Conservation (phyloP, 148 eudicot genomes). For the Oxyria digyna region DNA sequence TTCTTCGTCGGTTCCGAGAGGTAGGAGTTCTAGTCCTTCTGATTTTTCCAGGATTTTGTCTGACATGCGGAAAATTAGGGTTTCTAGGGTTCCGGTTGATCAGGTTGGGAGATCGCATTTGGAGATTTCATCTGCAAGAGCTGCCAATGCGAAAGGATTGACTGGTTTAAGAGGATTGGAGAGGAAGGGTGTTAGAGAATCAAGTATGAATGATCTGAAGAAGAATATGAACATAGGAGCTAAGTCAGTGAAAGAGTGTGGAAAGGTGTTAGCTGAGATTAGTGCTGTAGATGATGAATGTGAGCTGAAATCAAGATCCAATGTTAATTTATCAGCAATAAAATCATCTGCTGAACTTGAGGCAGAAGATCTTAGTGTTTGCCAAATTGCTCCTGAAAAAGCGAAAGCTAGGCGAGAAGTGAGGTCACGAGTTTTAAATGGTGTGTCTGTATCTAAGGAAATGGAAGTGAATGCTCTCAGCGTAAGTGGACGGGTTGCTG, state of each 20-base stretch:
- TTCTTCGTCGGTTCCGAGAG: conserved; percentile 51
- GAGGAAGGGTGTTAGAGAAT: conserved; percentile 18
- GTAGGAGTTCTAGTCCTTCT: conserved; percentile 85
- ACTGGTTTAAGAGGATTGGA: conserved; percentile 24
- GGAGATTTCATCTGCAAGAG: neutral
- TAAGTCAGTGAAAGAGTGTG: conserved; percentile 5
- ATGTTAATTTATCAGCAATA: too few species aligned
- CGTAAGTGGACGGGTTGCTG: conserved; percentile 16
- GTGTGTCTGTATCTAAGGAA: conserved; percentile 15
- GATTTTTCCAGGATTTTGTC: conserved; percentile 39
- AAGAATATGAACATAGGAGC: conserved; percentile 6
- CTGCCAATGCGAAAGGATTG: conserved; percentile 10
- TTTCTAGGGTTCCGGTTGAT: conserved; percentile 17
- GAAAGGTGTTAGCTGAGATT: neutral
- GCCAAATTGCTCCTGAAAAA: neutral
- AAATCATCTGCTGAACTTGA: neutral
- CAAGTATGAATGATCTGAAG: conserved; percentile 12
- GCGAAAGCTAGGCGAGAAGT: conserved; percentile 12
- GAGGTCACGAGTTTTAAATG: conserved; percentile 16
- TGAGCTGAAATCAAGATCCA: neutral
- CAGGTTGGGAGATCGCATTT: neutral
- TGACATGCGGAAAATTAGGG: conserved; percentile 44
- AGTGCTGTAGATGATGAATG: neutral
- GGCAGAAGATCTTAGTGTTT: neutral
- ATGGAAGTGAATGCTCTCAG: conserved; percentile 21